Conservation (phyloP, 345 rosid species). For the Eucalyptus lansdowneana region DNA sequence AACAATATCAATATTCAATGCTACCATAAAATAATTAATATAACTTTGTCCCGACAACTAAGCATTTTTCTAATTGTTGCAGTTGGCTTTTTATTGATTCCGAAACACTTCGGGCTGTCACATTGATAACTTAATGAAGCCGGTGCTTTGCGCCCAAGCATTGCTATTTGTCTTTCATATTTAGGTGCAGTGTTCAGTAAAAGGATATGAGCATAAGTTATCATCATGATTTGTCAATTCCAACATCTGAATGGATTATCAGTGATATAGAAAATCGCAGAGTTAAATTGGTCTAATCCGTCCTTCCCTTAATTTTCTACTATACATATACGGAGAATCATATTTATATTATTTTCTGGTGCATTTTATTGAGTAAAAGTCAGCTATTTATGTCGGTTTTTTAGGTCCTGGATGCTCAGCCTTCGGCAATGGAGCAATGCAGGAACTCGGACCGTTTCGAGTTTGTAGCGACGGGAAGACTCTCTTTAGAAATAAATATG, state of each 20-base stretch:
- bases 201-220: not conserved
- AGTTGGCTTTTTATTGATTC: not conserved
- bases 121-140: not conserved
- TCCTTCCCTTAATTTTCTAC: no score
- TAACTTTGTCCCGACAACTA: not conserved
- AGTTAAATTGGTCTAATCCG: no score
- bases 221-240: not conserved
- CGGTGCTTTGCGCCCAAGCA: not conserved
- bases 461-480: conserved; percentile 25
- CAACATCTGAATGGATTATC: not conserved
- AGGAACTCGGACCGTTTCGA: conserved; percentile 33
- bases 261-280: no score
- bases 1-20: not conserved
- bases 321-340: not conserved
- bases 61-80: not conserved
- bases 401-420: conserved; percentile 40
- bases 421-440: conserved; percentile 28
- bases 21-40: not conserved
- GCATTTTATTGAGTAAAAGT: not conserved
- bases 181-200: not conserved
- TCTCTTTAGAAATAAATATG: conserved; percentile 7
- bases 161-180: not conserved
- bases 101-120: not conserved
- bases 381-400: not conserved
- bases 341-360: not conserved